Percentiles rank a stretch among this genome's conserved stretches.
Conservation (phyloP, 2,329 filamentous ascomycete genomes). For the Monilinia fructicola region DNA sequence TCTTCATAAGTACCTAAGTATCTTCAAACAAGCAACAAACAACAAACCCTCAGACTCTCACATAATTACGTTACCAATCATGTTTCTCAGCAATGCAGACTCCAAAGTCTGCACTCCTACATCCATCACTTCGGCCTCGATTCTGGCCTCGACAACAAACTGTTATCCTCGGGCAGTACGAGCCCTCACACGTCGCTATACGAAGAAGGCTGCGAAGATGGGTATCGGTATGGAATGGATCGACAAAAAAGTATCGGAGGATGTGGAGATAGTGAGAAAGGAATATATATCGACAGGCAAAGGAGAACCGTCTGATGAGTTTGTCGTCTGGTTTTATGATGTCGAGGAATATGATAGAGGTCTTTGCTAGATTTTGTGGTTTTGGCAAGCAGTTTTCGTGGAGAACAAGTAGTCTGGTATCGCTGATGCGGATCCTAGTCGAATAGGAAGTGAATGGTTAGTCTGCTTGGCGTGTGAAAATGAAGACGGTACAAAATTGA, state of each 20-base stretch:
- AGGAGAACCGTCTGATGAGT: not conserved
- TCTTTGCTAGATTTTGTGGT: not conserved
- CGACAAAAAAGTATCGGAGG: not conserved
- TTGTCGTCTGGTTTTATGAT: slow-evolving; percentile 10
- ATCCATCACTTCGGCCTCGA: not conserved
- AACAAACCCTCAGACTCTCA: not conserved
- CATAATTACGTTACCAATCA: not conserved
- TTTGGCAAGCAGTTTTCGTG: not conserved
- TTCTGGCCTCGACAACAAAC: not conserved
- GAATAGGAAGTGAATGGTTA: not conserved
- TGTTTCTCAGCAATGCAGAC: slow-evolving; percentile 9
- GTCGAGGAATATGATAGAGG: not conserved
- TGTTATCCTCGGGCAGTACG: not conserved
- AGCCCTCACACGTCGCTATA: not conserved
- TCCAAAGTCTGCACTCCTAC: not conserved
- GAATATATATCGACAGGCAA: not conserved
- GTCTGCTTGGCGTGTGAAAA: not conserved
- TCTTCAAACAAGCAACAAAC: not conserved
- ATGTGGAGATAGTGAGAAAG: slow-evolving; percentile 6
- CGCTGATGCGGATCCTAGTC: not conserved
- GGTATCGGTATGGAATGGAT: not conserved
- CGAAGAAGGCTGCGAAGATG: not conserved
- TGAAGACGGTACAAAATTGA: not conserved
- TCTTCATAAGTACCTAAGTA: not conserved
- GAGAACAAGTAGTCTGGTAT: not conserved